Base-by-base conservation (phyloP, 2,329 filamentous ascomycete species). In the Bipolaris zeicola region DNA sequence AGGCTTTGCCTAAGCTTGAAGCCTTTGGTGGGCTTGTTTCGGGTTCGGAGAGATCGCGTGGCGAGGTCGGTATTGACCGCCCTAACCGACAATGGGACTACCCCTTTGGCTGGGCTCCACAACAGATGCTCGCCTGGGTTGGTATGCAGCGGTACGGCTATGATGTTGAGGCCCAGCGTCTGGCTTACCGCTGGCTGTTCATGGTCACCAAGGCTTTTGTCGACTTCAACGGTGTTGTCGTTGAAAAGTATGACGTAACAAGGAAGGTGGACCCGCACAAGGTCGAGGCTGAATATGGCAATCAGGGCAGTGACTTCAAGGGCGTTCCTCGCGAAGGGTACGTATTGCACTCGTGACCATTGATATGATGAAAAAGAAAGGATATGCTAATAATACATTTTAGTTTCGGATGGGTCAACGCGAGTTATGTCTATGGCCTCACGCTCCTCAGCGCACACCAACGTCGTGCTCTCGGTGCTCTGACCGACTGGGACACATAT, bases 181-280 rank as follows among this genome's bases (percentile, higher is more conserved):
- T 99, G 62, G 90, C 92, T 0, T 99, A 99, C 78, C 92, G 95
- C 77, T 99, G 95, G 95, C 80, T 97, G 50, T 96, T 93, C 76
- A 98, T 98, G 94, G 92, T 97, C 70, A 97, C 92, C 56, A 97
- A 96, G 78, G 93, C 95, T 0, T 98, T 98, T 79, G 93, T 97
- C 58, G 94, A 99, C 76, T 98, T 94, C 82, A 98, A 98, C 73
- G 95, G 95, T 37, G 92, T 97, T 7, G 94, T 99, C 1, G 95
- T 98, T 5, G 95, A 99, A 79, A 99, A 99, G 80, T 99, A 99
- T 80, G 91, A 99, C 77, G 95, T 99, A 58, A 98, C 94, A 18
- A 83, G 91, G 54, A 88, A 90, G 5, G 87, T 93, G 54, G 93
- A 96, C 70, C 93, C 95, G 36, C 95, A 98, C 78, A 89, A 90